Conservation (phyloP, 768 basidiomycete genomes). For the Suillus occidentalis region DNA sequence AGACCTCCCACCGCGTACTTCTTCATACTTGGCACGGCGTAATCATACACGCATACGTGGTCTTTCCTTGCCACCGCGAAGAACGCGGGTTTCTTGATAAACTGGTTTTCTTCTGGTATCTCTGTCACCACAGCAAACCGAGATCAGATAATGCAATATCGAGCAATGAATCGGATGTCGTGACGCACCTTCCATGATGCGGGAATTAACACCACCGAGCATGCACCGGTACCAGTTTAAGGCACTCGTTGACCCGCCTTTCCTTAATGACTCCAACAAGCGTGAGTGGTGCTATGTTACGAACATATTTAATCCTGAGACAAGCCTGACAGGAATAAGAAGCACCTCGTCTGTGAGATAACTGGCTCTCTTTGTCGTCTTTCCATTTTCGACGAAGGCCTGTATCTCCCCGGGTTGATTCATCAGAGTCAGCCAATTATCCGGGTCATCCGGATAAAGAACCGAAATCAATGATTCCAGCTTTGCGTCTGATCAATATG, state of each 20-base stretch:
- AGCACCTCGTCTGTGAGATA: constrained; percentile 35
- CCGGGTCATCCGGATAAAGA: constrained; percentile 34
- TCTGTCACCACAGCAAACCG: constrained; percentile 10
- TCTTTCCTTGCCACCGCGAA: constrained; percentile 38
- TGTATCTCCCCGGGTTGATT: constrained; percentile 36
- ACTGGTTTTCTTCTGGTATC: constrained; percentile 24
- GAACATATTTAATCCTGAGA: constrained; percentile 5
- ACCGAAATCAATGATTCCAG: constrained; percentile 41
- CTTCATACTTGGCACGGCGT: constrained; percentile 23
- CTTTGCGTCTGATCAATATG: constrained; percentile 18
- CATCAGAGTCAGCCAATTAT: constrained; percentile 36
- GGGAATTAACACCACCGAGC: constrained; percentile 27
- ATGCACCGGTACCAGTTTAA: constrained; percentile 40
- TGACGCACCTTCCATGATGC: constrained; percentile 29
- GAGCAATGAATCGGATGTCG: neutral
- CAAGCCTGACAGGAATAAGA: neutral
- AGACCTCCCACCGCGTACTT: constrained; percentile 27
- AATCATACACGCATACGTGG: constrained; percentile 30
- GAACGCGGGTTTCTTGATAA: constrained; percentile 38
- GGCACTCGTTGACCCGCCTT: constrained; percentile 34
- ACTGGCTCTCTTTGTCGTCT: constrained; percentile 21
- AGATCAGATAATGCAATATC: neutral
- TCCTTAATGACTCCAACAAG: constrained; percentile 26
- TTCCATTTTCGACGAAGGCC: constrained; percentile 25
- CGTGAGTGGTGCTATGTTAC: constrained; percentile 28